Percentiles rank a stretch among this genome's conserved stretches.
Conservation (phyloP, 257 asterid genomes). For the Solanum chiquidenum region DNA sequence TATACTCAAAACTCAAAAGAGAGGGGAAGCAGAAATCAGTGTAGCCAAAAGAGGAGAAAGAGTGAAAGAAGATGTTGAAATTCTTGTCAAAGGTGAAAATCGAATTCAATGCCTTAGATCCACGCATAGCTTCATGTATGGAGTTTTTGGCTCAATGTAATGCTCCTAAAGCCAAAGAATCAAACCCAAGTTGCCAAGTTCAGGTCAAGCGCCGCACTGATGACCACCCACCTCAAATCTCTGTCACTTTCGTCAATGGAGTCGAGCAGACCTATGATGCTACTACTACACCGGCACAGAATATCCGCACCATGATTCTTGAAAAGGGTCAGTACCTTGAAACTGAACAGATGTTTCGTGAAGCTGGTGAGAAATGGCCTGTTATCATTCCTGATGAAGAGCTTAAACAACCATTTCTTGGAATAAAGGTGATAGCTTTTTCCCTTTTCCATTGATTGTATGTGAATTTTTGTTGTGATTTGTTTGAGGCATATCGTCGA, state of each 20-base stretch:
- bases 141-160: slow-evolving; percentile 92
- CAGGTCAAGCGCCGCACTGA: slow-evolving; percentile 94
- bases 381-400: slow-evolving; percentile 70
- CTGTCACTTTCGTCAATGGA: slow-evolving; percentile 86
- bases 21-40: neutral
- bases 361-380: slow-evolving; percentile 95
- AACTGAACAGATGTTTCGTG: slow-evolving; percentile 88
- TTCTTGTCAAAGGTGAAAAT: slow-evolving; percentile 82
- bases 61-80: slow-evolving; percentile 51
- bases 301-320: slow-evolving; percentile 73
- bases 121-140: slow-evolving; percentile 82
- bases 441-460: neutral
- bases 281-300: slow-evolving; percentile 72
- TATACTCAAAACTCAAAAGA: neutral
- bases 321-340: slow-evolving; percentile 77
- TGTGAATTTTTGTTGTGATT: neutral
- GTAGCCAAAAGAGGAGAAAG: neutral
- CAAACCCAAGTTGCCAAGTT: slow-evolving; percentile 80
- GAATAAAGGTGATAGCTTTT: slow-evolving; percentile 47
- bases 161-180: slow-evolving; percentile 81
- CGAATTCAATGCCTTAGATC: slow-evolving; percentile 92
- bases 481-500: slow-evolving; percentile 30
- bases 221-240: slow-evolving; percentile 73
- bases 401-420: slow-evolving; percentile 45
- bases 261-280: slow-evolving; percentile 81